phyloP scores from a whole-genome alignment of 352 stramenopile genomes.

The Phytophthora sp. region DNA sequence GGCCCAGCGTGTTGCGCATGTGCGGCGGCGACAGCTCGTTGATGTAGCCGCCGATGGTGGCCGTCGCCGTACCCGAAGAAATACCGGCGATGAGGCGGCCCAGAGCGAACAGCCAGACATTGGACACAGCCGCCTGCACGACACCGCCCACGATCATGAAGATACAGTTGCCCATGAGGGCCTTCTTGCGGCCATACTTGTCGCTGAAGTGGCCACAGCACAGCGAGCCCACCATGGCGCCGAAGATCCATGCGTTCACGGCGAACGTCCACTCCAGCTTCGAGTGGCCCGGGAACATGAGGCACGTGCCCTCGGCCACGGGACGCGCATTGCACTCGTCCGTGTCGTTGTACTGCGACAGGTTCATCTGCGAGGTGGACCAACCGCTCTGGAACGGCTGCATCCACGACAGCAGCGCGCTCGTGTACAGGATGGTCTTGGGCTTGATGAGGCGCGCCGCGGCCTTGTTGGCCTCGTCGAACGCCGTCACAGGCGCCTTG shows the following conservation, averaged over 20 bases:
- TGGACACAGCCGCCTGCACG: neutral
- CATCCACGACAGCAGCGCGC: neutral
- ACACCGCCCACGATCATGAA: too few relatives aligned
- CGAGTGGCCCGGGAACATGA: slow-evolving; percentile 10
- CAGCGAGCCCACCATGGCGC: neutral
- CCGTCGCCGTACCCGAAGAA: too few relatives aligned
- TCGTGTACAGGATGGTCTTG: neutral
- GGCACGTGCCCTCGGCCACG: slow-evolving; percentile 13
- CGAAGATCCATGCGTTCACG: slow-evolving; percentile 8
- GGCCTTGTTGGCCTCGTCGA: neutral
- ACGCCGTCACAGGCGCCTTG: slow-evolving; percentile 3
- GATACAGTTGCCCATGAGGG: slow-evolving; percentile 23
- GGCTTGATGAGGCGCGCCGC: neutral
- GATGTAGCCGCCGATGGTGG: neutral
- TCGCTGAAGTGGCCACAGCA: slow-evolving; percentile 6
- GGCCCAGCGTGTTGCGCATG: too few relatives aligned
- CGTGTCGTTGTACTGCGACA: too few relatives aligned
- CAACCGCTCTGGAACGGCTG: neutral
- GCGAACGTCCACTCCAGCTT: slow-evolving; percentile 19
- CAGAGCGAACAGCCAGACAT: neutral
- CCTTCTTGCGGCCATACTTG: slow-evolving; percentile 11
- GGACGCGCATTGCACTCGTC: slow-evolving; percentile 12
- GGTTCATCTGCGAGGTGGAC: too few relatives aligned
- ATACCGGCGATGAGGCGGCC: neutral
- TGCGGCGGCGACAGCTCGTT: slow-evolving; percentile 10